Evolutionary conservation across 805 yeast genomes (phyloP).

Genomic region (Wickerhamomyces kurtzmanii): DNA sequence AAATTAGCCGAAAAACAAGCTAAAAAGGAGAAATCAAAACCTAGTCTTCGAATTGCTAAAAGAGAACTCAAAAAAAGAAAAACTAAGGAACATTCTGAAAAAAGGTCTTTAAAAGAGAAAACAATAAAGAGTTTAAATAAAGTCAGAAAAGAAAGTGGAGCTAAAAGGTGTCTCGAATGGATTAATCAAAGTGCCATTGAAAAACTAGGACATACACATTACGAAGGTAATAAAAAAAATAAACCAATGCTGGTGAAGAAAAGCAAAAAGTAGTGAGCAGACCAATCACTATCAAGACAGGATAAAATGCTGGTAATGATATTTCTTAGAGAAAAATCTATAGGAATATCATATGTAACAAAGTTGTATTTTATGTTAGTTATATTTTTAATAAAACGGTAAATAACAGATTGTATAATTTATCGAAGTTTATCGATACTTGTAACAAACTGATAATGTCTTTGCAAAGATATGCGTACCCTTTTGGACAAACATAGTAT

Average conservation of each 20-base stretch:
- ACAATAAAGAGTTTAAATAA: constrained; percentile 20
- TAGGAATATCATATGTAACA: too few species aligned
- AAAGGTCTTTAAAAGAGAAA: constrained; percentile 13
- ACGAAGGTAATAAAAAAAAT: constrained; percentile 31
- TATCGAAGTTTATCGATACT: too few species aligned
- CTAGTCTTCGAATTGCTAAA: constrained; percentile 25
- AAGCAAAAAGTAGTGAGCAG: too few species aligned
- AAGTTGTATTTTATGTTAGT: too few species aligned
- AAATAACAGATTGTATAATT: too few species aligned
- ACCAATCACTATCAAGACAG: too few species aligned
- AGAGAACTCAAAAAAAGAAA: constrained; percentile 24
- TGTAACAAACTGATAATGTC: too few species aligned
- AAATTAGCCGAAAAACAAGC: constrained; percentile 10
- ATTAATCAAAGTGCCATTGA: constrained; percentile 50
- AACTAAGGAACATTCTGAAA: constrained; percentile 21
- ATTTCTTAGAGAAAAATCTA: too few species aligned
- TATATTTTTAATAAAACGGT: too few species aligned
- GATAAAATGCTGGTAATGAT: too few species aligned
- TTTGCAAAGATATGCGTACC: too few species aligned
- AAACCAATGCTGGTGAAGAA: constrained; percentile 4
- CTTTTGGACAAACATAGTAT: too few species aligned
- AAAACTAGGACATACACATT: constrained; percentile 38
- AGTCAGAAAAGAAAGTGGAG: constrained; percentile 28
- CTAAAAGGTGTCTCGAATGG: constrained; percentile 46
- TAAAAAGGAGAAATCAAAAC: constrained; percentile 17